Evolutionary conservation across 139 green algal species (phyloP).

Genomic region (Picochlorum costavermella): DNA sequence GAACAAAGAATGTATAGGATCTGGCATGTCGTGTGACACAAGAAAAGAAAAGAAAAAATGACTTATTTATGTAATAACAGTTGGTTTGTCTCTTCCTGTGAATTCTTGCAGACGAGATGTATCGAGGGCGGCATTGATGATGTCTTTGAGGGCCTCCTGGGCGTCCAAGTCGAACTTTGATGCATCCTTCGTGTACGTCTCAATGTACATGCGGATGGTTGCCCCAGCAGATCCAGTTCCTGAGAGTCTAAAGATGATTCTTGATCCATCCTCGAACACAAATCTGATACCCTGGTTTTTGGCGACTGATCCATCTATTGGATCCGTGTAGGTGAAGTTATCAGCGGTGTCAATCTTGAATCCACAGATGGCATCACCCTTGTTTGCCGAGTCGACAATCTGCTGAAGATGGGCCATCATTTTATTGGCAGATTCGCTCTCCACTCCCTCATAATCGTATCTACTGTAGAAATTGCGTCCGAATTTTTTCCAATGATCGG

Average conservation of each 20-base stretch:
- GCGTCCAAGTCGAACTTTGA: constrained; percentile 72
- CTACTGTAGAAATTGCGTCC: constrained; percentile 80
- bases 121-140: constrained; percentile 72
- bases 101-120: constrained; percentile 80
- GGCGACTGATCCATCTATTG: constrained; percentile 85
- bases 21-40: neutral
- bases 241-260: constrained; percentile 94
- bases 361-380: constrained; percentile 58
- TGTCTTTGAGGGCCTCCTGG: constrained; percentile 59
- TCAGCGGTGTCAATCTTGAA: constrained; percentile 82
- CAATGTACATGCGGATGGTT: constrained; percentile 97
- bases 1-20: neutral
- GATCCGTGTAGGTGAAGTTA: constrained; percentile 97
- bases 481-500: constrained; percentile 90
- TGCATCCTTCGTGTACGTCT: constrained; percentile 86
- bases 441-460: constrained; percentile 94
- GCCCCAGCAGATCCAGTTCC: constrained; percentile 85
- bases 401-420: constrained; percentile 79
- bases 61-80: constrained; percentile 91
- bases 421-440: constrained; percentile 59
- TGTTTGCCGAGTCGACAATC: constrained; percentile 48
- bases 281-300: constrained; percentile 93
- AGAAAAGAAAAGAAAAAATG: neutral
- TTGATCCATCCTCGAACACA: constrained; percentile 88
- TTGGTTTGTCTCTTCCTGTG: constrained; percentile 89